phyloP scores from a whole-genome alignment of 148 eudicot species.

The Rhododendron ovatum region DNA sequence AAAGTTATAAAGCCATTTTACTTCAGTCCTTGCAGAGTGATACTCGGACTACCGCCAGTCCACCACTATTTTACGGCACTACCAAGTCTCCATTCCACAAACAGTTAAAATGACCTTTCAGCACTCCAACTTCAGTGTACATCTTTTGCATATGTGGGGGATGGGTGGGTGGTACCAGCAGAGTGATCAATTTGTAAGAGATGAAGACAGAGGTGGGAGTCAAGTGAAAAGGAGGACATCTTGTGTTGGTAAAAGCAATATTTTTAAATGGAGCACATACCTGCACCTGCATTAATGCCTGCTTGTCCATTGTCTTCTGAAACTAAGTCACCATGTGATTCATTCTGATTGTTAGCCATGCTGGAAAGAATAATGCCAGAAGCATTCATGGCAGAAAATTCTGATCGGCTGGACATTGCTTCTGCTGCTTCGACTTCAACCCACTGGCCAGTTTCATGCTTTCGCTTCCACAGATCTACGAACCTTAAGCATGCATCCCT shows the following conservation, averaged over 20 bases:
- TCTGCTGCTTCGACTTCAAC: conserved; percentile 84
- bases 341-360: conserved; percentile 32
- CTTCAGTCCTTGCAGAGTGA: background rate
- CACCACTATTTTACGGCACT: background rate
- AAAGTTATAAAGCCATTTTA: background rate
- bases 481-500: conserved; percentile 88
- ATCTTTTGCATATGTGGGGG: background rate
- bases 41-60: background rate
- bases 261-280: conserved; percentile 16
- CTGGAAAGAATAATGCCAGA: conserved; percentile 60
- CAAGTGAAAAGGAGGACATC: background rate
- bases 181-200: background rate
- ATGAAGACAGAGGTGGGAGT: conserved; percentile 1
- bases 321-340: conserved; percentile 32
- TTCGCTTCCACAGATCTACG: conserved; percentile 79
- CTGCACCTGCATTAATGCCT: conserved; percentile 26
- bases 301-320: conserved; percentile 49
- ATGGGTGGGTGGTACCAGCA: background rate
- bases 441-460: conserved; percentile 98
- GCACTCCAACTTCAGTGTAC: background rate
- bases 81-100: background rate
- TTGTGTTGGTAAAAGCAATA: background rate
- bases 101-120: background rate
- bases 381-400: conserved; percentile 44
- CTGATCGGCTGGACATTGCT: conserved; percentile 43